Percentiles rank a stretch among this genome's conserved stretches.
Evolutionary conservation across 805 yeast genomes (phyloP).

Genomic region (Monosporozyma aquatica): DNA sequence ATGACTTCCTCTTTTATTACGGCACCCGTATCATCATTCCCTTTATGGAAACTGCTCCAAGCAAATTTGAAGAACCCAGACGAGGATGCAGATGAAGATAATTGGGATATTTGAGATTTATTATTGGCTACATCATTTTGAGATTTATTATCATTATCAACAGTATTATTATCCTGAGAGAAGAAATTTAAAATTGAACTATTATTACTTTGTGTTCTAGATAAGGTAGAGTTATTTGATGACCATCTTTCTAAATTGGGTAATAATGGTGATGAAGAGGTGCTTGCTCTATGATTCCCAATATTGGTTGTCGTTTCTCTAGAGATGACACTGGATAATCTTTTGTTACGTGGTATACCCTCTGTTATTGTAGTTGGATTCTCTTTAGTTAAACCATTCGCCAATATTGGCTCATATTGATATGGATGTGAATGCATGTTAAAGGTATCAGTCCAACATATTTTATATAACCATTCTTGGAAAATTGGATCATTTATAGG

Average conservation of each 20-base stretch:
- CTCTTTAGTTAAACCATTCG: too few relatives aligned
- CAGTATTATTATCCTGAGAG: slow-evolving; percentile 8
- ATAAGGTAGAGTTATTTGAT: slow-evolving; percentile 21
- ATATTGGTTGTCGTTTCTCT: not conserved
- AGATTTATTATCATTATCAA: slow-evolving; percentile 3
- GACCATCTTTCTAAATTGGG: slow-evolving; percentile 25
- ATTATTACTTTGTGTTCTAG: slow-evolving; percentile 25
- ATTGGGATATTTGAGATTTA: not conserved
- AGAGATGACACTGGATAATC: not conserved
- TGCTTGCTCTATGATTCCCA: not conserved
- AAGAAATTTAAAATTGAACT: slow-evolving; percentile 17
- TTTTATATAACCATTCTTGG: slow-evolving; percentile 18
- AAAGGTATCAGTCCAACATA: slow-evolving; percentile 27
- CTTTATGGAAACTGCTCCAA: slow-evolving; percentile 29
- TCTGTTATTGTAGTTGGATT: slow-evolving; percentile 3
- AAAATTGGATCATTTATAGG: slow-evolving; percentile 8
- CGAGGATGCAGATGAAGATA: slow-evolving; percentile 10
- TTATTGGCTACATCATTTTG: not conserved
- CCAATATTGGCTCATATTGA: not conserved
- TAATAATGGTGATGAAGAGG: slow-evolving; percentile 10
- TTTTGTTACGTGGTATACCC: slow-evolving; percentile 3
- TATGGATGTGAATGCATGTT: slow-evolving; percentile 16
- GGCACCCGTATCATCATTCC: slow-evolving; percentile 11
- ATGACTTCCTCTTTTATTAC: slow-evolving; percentile 12
- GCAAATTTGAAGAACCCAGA: slow-evolving; percentile 32